A percentile compares a stretch with the other conserved stretches of the same genome.
phyloP scores from a whole-genome alignment of 306 rosid genomes.

The Crotalaria pallida region DNA sequence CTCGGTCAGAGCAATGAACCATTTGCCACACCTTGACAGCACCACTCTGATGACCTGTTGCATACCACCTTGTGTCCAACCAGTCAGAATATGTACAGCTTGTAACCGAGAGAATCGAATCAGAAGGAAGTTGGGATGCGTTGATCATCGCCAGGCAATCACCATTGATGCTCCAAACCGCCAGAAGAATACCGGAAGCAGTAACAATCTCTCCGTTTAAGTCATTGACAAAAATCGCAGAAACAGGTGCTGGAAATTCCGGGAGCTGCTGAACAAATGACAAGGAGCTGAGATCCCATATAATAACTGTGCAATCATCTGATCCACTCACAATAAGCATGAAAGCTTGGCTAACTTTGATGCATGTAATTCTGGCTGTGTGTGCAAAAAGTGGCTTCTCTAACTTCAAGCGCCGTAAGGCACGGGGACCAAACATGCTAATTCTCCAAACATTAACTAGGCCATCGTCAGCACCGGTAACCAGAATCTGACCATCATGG shows the following conservation, averaged over 20 bases:
- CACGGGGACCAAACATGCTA: constrained; percentile 63
- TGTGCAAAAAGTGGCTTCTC: constrained; percentile 91
- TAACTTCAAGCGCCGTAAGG: constrained; percentile 60
- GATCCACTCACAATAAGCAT: constrained; percentile 98
- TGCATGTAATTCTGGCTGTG: constrained; percentile 78
- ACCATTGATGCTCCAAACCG: constrained; percentile 94
- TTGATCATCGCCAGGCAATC: constrained; percentile 91
- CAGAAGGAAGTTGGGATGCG: constrained; percentile 94
- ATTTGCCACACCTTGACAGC: constrained; percentile 97
- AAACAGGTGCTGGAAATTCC: constrained; percentile 77
- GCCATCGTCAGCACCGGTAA: constrained; percentile 96
- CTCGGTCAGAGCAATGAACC: constrained; percentile 67
- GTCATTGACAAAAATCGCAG: constrained; percentile 87
- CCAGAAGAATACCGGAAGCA: constrained; percentile 90
- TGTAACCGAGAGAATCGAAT: constrained; percentile 85
- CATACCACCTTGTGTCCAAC: constrained; percentile 92
- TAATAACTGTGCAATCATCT: constrained; percentile 85
- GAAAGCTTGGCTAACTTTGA: constrained; percentile 93
- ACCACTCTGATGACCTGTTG: constrained; percentile 99
- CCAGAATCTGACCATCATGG: constrained; percentile 87
- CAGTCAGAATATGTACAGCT: constrained; percentile 84
- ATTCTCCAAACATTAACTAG: constrained; percentile 92
- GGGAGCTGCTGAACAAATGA: constrained; percentile 93
- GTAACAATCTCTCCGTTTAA: constrained; percentile 92
- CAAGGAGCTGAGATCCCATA: constrained; percentile 98